A percentile compares a stretch with the other conserved stretches of the same genome.
phyloP scores from a whole-genome alignment of 768 basidiomycete species.

The Fistulinella prunicolor region DNA sequence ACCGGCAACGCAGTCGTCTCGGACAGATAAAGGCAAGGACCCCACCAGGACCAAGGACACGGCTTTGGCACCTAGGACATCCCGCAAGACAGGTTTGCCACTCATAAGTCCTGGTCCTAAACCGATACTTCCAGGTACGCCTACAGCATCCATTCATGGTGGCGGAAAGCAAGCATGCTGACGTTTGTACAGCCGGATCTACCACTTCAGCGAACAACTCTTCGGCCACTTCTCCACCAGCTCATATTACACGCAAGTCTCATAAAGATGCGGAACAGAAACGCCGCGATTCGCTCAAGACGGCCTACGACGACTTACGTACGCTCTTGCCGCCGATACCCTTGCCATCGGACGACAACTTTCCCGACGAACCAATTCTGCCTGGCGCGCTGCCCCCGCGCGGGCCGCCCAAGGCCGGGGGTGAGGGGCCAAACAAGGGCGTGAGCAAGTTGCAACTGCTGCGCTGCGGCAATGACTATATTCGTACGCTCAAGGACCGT shows the following conservation, averaged over 20 bases:
- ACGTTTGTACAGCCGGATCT: constrained; percentile 33
- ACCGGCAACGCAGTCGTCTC: constrained; percentile 24
- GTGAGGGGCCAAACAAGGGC: constrained; percentile 91
- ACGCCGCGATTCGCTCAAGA: constrained; percentile 93
- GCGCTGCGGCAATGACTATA: constrained; percentile 87
- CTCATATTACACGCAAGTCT: constrained; percentile 66
- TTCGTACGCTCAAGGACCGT: constrained; percentile 70
- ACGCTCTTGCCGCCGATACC: constrained; percentile 85
- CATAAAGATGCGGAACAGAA: constrained; percentile 98
- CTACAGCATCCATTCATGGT: neutral
- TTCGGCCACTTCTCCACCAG: constrained; percentile 32
- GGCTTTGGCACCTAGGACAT: constrained; percentile 16
- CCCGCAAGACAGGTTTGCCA: constrained; percentile 29
- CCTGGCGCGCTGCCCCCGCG: constrained; percentile 90
- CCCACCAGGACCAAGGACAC: constrained; percentile 29
- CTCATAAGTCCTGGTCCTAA: constrained; percentile 59
- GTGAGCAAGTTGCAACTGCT: constrained; percentile 93
- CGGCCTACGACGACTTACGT: constrained; percentile 85
- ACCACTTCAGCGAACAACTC: constrained; percentile 26
- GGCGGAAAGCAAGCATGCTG: neutral
- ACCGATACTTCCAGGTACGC: constrained; percentile 67
- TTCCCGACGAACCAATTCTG: constrained; percentile 67
- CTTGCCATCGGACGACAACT: constrained; percentile 70
- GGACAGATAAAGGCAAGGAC: constrained; percentile 28
- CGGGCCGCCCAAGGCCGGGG: constrained; percentile 79